Base-by-base conservation (phyloP, 2,329 filamentous ascomycete genomes). In the Phaeosphaeriaceae sp. region DNA sequence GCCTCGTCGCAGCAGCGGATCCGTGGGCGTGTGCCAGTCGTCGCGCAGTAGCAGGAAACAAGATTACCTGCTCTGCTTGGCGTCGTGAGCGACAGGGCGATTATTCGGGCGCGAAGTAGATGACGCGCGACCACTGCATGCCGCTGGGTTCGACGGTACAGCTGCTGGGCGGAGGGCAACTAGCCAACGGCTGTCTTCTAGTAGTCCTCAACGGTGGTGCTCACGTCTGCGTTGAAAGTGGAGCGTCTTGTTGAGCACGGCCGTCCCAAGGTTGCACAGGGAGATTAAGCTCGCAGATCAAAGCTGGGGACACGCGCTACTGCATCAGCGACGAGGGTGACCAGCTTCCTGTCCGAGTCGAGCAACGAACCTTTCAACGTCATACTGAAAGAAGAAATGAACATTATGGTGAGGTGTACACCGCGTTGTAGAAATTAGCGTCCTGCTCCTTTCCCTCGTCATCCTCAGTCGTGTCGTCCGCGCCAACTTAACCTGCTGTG, bases 61-160 rank as follows among this genome's bases (percentile, higher is more conserved):
- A 25, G 53, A 48, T 60, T 42, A 51, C 49, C n/a, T 21, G 62
- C 56, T 56, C 50, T 62, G 60, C 63, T 62, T 66, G 65, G 58
- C 65, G 63, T 3, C 6, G 62, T 56, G 63, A 56, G 59, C 51
- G 66, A n/a, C n/a, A n/a, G n/a, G n/a, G 57, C 48, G 33, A 64
- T 69, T 73, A 72, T 58, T 66, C 66, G 67, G 68, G 66, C 54
- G 67, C 69, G 55, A 66, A 68, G 58, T 61, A 69, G 55, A 63
- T 57, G 58, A 59, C 51, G 56, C 64, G 64, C 64, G 61, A 58
- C 65, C 57, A 66, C 60, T 62, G 60, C 69, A 72, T 72, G 62
- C 64, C 55, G 61, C 48, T 11, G 20, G 27, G 20, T n/a, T 2
- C 19, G 31, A 51, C 42, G 48, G 15, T 31, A 36, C 20, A 31